Conservation (phyloP, 1,284 basidiomycete species). For the Malassezia restricta region DNA sequence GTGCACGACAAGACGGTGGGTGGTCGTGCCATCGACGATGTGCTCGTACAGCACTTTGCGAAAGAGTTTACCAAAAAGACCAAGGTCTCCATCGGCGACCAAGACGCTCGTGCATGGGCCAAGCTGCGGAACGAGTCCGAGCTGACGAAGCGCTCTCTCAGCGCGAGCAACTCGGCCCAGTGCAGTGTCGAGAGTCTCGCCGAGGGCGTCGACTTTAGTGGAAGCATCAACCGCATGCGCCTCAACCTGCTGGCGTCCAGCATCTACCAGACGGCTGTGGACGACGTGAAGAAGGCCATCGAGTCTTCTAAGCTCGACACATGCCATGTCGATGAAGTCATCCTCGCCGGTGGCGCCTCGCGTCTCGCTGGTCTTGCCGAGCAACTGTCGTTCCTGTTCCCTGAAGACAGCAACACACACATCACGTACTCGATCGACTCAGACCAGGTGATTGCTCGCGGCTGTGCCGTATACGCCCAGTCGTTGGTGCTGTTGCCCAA, state of each 20-base stretch:
- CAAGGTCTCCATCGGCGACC: slow-evolving; percentile 56
- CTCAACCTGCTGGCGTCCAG: slow-evolving; percentile 74
- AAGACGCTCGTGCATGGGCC: slow-evolving; percentile 67
- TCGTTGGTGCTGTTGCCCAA: slow-evolving; percentile 29
- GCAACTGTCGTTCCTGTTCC: slow-evolving; percentile 59
- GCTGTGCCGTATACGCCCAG: slow-evolving; percentile 71
- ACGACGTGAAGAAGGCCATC: slow-evolving; percentile 57
- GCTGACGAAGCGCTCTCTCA: slow-evolving; percentile 84
- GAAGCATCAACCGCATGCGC: slow-evolving; percentile 80
- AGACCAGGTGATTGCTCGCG: slow-evolving; percentile 75
- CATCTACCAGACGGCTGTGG: slow-evolving; percentile 62
- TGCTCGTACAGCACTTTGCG: slow-evolving; percentile 79
- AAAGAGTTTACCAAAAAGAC: slow-evolving; percentile 97
- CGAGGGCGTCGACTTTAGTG: slow-evolving; percentile 83
- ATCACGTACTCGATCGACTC: slow-evolving; percentile 61
- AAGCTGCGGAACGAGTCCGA: slow-evolving; percentile 86
- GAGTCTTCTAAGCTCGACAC: slow-evolving; percentile 59
- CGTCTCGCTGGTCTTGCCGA: slow-evolving; percentile 73
- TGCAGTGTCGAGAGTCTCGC: slow-evolving; percentile 85
- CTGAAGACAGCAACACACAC: slow-evolving; percentile 52
- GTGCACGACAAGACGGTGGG: slow-evolving; percentile 51
- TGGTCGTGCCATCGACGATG: slow-evolving; percentile 63
- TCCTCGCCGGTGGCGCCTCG: slow-evolving; percentile 74
- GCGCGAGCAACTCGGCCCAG: slow-evolving; percentile 74
- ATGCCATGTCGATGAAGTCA: slow-evolving; percentile 67